Evolutionary conservation across 371 early-diverging fungal species (phyloP).

Genomic region (Rhizopus sp.): DNA sequence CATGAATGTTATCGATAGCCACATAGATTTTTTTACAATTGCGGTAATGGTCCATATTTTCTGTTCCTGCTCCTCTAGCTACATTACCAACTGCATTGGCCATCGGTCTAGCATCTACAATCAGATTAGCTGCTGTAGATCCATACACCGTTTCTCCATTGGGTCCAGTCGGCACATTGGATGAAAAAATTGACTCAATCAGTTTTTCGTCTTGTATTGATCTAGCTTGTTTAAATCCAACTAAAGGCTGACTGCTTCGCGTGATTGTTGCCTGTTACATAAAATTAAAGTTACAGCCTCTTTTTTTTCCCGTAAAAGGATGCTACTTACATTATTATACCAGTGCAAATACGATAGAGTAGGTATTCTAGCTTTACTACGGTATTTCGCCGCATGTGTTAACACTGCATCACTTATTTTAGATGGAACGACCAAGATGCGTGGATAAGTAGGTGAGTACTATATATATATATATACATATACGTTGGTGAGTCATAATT

Average conservation of each 20-base stretch:
- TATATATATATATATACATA: constrained; percentile 15
- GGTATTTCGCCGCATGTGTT: constrained; percentile 86
- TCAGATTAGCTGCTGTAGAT: constrained; percentile 70
- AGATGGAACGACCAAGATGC: constrained; percentile 79
- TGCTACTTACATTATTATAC: constrained; percentile 60
- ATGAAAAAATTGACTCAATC: constrained; percentile 85
- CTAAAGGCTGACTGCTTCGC: constrained; percentile 93
- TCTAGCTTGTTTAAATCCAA: constrained; percentile 90
- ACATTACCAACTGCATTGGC: constrained; percentile 94
- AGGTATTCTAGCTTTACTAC: constrained; percentile 91
- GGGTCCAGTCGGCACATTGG: constrained; percentile 48
- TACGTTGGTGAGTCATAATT: background rate
- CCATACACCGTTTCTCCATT: constrained; percentile 50
- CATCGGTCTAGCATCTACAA: constrained; percentile 93
- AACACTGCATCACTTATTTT: constrained; percentile 90
- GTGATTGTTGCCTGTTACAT: constrained; percentile 83
- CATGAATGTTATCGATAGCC: constrained; percentile 98
- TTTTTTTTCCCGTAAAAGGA: background rate
- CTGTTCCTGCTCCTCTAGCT: constrained; percentile 94
- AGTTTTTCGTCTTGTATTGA: constrained; percentile 97
- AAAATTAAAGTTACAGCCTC: background rate
- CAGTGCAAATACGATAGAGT: constrained; percentile 87
- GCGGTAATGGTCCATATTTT: constrained; percentile 90
- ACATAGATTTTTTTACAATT: constrained; percentile 84
- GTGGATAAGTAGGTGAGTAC: constrained; percentile 92